These are phyloP conservation scores for Dioscorea zingiberensis DNA, from an alignment of 106 monocot species.

Conservation along the genomic window DNA sequence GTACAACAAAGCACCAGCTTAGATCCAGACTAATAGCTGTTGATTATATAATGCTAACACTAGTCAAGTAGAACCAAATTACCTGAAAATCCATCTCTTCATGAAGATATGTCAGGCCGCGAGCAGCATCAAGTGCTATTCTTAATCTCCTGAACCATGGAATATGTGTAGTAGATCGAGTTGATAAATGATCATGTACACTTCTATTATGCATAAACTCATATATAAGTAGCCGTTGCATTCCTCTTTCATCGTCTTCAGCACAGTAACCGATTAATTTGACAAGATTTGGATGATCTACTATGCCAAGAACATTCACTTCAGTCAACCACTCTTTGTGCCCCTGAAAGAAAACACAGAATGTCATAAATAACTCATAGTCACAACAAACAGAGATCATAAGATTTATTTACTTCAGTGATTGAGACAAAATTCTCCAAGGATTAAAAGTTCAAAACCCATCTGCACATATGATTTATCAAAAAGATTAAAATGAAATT, in stretches of 20 bases:
- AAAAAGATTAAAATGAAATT: too few relatives aligned
- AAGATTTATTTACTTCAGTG: too few relatives aligned
- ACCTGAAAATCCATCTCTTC: slow-evolving; percentile 74
- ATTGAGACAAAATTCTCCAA: too few relatives aligned
- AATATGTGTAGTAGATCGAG: slow-evolving; percentile 25
- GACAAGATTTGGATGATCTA: slow-evolving; percentile 73
- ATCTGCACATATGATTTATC: too few relatives aligned
- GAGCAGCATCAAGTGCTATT: slow-evolving; percentile 69
- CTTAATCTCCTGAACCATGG: slow-evolving; percentile 51
- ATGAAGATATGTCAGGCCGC: slow-evolving; percentile 57
- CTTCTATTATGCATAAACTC: slow-evolving; percentile 74
- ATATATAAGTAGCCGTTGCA: slow-evolving; percentile 68
- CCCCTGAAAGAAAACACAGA: slow-evolving; percentile 25
- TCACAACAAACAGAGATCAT: too few relatives aligned
- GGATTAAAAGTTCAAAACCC: too few relatives aligned
- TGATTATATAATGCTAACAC: too few relatives aligned
- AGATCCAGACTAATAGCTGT: too few relatives aligned
- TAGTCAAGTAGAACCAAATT: background rate
- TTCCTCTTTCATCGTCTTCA: slow-evolving; percentile 75
- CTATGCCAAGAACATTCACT: slow-evolving; percentile 66
- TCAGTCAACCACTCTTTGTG: slow-evolving; percentile 83
- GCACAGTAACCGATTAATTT: slow-evolving; percentile 70
- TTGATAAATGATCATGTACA: slow-evolving; percentile 48
- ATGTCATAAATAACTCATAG: too few relatives aligned
- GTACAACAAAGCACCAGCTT: too few relatives aligned